Evolutionary conservation across 768 basidiomycete species (phyloP).

Genomic region (Rhizopogon salebrosus): DNA sequence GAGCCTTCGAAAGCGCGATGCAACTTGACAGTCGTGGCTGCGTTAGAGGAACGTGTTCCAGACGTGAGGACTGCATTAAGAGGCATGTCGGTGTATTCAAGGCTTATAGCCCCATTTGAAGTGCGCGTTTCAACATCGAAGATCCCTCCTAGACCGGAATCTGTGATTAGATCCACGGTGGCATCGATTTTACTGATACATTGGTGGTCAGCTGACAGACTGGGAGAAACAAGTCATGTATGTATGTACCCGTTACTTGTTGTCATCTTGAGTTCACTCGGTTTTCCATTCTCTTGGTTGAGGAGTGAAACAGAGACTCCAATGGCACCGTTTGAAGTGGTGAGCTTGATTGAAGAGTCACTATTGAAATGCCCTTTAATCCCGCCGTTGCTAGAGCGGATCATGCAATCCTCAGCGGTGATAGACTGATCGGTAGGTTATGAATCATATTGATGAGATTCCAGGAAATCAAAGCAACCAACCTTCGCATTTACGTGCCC

Average conservation of each 20-base stretch:
- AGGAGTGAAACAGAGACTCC: conserved; percentile 31
- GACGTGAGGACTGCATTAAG: conserved; percentile 30
- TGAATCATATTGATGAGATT: background rate
- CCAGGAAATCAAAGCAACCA: conserved; percentile 4
- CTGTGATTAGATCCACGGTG: conserved; percentile 28
- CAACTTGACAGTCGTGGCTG: conserved; percentile 20
- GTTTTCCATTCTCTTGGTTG: conserved; percentile 18
- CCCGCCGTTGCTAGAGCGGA: conserved; percentile 38
- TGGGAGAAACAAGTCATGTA: background rate
- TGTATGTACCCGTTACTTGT: conserved; percentile 40
- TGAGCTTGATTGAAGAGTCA: conserved; percentile 28
- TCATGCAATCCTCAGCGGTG: conserved; percentile 16
- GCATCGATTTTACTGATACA: conserved; percentile 28
- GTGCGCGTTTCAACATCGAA: conserved; percentile 29
- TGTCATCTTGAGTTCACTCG: conserved; percentile 26
- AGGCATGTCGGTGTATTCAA: conserved; percentile 28
- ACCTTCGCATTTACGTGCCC: conserved; percentile 31
- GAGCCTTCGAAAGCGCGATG: conserved; percentile 38
- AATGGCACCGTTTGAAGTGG: conserved; percentile 37
- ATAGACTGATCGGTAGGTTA: conserved; percentile 25
- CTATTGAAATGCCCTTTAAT: conserved; percentile 41
- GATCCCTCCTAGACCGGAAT: conserved; percentile 20
- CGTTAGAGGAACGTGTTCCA: conserved; percentile 24
- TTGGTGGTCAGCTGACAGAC: background rate
- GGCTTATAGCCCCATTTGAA: conserved; percentile 22